phyloP scores from a whole-genome alignment of 2,329 filamentous ascomycete species.

The Ambrosiella beaveri region DNA sequence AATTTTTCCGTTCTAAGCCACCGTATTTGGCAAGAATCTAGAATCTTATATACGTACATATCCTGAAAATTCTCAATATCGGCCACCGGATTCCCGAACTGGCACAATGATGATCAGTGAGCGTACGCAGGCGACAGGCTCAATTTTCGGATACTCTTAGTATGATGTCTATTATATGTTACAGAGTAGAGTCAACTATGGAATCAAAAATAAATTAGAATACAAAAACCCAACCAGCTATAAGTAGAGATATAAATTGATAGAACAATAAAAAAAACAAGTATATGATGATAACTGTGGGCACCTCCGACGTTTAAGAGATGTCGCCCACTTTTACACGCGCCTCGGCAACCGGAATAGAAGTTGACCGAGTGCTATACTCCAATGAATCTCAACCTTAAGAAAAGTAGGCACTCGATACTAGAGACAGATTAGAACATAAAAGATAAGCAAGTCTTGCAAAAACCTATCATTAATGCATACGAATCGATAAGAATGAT shows the following conservation, averaged over 20 bases:
- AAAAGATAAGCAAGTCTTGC: not conserved
- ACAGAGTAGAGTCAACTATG: not conserved
- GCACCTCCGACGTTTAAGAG: not conserved
- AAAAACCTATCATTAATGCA: not conserved
- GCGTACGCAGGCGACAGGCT: too few species aligned
- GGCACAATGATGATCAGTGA: too few species aligned
- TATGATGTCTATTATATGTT: not conserved
- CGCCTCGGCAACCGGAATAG: not conserved
- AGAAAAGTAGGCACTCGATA: not conserved
- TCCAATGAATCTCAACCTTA: not conserved
- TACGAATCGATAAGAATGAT: not conserved
- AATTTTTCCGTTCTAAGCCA: too few species aligned
- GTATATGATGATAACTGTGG: slow-evolving; percentile 3
- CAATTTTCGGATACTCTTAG: not conserved
- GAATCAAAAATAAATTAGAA: not conserved
- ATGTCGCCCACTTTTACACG: slow-evolving; percentile 11
- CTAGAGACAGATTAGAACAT: not conserved
- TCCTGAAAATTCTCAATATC: too few species aligned
- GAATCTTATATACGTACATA: too few species aligned
- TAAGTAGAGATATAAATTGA: slow-evolving; percentile 1
- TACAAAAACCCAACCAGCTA: not conserved
- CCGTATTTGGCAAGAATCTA: too few species aligned
- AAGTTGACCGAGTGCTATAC: not conserved
- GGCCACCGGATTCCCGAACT: too few species aligned
- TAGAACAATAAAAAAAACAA: slow-evolving; percentile 6